A percentile compares a stretch with the other conserved stretches of the same genome.
Conservation (phyloP, 768 basidiomycete species). For the Mycena vulgaris region DNA sequence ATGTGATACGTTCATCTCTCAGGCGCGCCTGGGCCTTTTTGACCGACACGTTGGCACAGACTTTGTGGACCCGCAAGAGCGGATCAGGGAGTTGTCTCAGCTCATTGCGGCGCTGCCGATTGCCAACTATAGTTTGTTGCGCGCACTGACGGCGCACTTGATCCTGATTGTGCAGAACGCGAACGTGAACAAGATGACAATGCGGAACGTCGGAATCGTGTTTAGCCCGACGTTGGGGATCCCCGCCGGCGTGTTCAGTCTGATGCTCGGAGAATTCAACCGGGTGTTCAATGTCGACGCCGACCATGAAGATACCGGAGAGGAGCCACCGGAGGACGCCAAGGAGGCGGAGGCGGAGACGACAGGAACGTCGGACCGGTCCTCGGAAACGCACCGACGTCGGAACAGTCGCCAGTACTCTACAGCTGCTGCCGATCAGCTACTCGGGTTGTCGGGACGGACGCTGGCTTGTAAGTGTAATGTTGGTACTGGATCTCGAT, state of each 20-base stretch:
- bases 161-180: constrained; percentile 96
- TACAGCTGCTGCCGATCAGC: constrained; percentile 85
- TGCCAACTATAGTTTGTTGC: constrained; percentile 93
- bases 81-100: constrained; percentile 88
- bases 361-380: constrained; percentile 52
- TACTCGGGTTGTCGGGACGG: constrained; percentile 85
- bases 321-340: constrained; percentile 23
- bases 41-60: constrained; percentile 64
- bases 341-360: constrained; percentile 38
- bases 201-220: constrained; percentile 98
- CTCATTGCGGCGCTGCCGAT: constrained; percentile 92
- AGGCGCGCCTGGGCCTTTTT: constrained; percentile 27
- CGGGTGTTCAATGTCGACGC: constrained; percentile 89
- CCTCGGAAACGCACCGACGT: constrained; percentile 50
- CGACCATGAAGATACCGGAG: constrained; percentile 51
- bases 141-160: constrained; percentile 94
- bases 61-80: constrained; percentile 88
- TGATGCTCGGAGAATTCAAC: constrained; percentile 95
- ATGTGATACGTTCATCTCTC: constrained; percentile 48
- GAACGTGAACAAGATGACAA: constrained; percentile 95
- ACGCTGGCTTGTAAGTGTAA: constrained; percentile 71
- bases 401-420: constrained; percentile 90
- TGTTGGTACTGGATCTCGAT: constrained; percentile 51
- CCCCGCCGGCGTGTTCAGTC: constrained; percentile 96
- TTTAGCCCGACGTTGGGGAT: constrained; percentile 98